phyloP scores from a whole-genome alignment of 2,329 filamentous ascomycete species.

The Hypomyces rosellus region DNA sequence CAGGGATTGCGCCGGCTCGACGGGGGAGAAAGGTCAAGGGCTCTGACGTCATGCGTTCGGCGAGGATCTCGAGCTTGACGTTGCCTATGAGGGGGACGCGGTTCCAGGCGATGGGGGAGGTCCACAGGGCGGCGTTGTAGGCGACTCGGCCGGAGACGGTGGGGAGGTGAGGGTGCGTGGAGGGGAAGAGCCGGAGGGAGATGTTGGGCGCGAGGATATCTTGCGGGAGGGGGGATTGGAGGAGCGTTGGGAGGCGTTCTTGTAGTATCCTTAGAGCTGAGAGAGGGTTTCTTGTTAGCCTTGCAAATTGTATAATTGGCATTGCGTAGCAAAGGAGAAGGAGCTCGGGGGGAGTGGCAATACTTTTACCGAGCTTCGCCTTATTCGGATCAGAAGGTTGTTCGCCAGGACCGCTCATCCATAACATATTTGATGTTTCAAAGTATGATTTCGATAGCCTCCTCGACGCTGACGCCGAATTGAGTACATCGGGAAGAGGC shows the following conservation, averaged over 20 bases:
- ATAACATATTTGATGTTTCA: constrained; percentile 23
- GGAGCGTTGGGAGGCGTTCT: constrained; percentile 59
- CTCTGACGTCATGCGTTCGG: constrained; percentile 75
- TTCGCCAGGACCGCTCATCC: constrained; percentile 23
- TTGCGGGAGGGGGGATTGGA: constrained; percentile 62
- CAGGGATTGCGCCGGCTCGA: constrained; percentile 52
- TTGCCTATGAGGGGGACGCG: constrained; percentile 85
- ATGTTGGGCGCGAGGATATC: constrained; percentile 72
- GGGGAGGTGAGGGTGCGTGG: constrained; percentile 81
- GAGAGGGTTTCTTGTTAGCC: constrained; percentile 10
- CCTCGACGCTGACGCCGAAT: constrained; percentile 3
- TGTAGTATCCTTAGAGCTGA: constrained; percentile 59
- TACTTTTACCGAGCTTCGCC: constrained; percentile 58
- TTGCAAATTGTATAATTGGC: background rate
- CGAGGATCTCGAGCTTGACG: constrained; percentile 78
- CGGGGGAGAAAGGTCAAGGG: constrained; percentile 42
- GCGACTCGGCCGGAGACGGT: constrained; percentile 85
- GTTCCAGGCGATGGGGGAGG: constrained; percentile 93
- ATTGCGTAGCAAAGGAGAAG: background rate
- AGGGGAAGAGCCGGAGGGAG: constrained; percentile 63
- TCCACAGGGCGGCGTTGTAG: constrained; percentile 92
- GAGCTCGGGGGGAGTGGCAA: constrained; percentile 19
- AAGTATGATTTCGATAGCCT: constrained; percentile 24
- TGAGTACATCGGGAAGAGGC: background rate
- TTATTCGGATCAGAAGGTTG: constrained; percentile 49